Percentiles rank a stretch among this genome's conserved stretches.
Evolutionary conservation across 1,284 basidiomycete genomes (phyloP).

Genomic region (Ceratobasidium sp.): DNA sequence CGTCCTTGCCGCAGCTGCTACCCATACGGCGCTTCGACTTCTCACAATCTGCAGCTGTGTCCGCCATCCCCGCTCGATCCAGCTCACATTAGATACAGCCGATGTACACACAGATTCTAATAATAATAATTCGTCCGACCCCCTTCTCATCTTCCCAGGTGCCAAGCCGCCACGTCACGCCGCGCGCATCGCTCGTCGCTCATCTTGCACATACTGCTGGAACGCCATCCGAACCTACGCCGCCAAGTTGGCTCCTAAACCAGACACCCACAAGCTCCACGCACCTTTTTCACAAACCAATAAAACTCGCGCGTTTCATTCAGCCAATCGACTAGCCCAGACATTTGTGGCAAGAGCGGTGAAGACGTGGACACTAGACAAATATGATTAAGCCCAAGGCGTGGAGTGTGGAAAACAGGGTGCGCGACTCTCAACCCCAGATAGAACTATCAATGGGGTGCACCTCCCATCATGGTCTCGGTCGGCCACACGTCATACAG

Average conservation of each 20-base stretch:
- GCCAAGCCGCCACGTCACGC: constrained; percentile 26
- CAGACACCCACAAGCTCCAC: neutral
- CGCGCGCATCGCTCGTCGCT: constrained; percentile 34
- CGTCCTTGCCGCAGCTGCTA: constrained; percentile 11
- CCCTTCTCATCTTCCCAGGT: constrained; percentile 6
- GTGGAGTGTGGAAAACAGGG: neutral
- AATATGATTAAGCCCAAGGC: neutral
- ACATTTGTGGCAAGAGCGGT: constrained; percentile 71
- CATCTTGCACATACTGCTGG: constrained; percentile 47
- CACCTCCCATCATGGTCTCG: constrained; percentile 7
- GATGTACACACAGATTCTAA: constrained; percentile 1
- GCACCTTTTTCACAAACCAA: constrained; percentile 59
- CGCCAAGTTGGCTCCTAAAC: neutral
- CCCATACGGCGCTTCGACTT: too few relatives aligned
- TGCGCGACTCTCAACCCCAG: neutral
- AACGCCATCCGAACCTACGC: constrained; percentile 48
- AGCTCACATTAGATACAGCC: constrained; percentile 2
- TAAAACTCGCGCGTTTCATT: constrained; percentile 74
- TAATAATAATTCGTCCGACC: constrained; percentile 9
- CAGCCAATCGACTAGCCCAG: constrained; percentile 72
- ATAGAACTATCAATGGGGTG: constrained; percentile 17
- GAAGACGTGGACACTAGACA: constrained; percentile 73
- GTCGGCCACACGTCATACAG: neutral
- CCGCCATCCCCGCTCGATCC: neutral
- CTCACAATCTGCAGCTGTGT: neutral